A percentile compares a stretch with the other conserved stretches of the same genome.
phyloP scores from a whole-genome alignment of 1,284 basidiomycete genomes.

The Thelephora terrestris region DNA sequence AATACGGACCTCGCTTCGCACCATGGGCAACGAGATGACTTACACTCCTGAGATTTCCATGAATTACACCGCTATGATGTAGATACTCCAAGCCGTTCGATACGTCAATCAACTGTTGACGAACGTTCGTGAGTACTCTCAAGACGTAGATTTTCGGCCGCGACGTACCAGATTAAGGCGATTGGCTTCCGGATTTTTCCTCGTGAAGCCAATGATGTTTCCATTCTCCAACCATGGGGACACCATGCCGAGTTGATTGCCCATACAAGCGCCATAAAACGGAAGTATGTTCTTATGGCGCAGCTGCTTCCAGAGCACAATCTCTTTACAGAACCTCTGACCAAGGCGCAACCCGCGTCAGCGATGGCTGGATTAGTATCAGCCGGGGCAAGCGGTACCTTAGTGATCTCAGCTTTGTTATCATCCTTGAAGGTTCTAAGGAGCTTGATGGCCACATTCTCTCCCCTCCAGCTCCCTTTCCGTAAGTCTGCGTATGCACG shows the following conservation, averaged over 20 bases:
- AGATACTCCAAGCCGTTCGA: too few species aligned
- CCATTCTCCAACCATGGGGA: slow-evolving; percentile 8
- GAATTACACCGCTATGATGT: too few species aligned
- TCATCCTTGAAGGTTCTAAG: too few species aligned
- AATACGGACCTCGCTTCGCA: not conserved
- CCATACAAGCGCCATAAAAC: not conserved
- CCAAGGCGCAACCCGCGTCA: not conserved
- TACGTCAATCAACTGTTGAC: not conserved
- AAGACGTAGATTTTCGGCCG: too few species aligned
- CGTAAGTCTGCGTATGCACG: too few species aligned
- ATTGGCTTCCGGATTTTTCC: slow-evolving; percentile 2
- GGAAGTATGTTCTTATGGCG: not conserved
- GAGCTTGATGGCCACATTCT: too few species aligned
- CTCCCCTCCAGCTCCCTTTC: too few species aligned
- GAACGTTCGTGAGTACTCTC: not conserved
- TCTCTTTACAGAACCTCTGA: not conserved
- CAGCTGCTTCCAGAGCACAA: not conserved
- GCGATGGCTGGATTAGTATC: too few species aligned
- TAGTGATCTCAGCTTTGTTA: too few species aligned
- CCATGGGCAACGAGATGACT: too few species aligned
- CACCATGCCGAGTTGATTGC: slow-evolving; percentile 5
- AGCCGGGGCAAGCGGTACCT: too few species aligned
- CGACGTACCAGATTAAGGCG: slow-evolving; percentile 7
- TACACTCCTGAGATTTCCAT: too few species aligned
- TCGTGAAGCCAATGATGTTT: slow-evolving; percentile 4